Evolutionary conservation across 306 rosid species (phyloP), one percentile per base, ranked within the genome.

Genomic region (Gastrolobium villosum): DNA sequence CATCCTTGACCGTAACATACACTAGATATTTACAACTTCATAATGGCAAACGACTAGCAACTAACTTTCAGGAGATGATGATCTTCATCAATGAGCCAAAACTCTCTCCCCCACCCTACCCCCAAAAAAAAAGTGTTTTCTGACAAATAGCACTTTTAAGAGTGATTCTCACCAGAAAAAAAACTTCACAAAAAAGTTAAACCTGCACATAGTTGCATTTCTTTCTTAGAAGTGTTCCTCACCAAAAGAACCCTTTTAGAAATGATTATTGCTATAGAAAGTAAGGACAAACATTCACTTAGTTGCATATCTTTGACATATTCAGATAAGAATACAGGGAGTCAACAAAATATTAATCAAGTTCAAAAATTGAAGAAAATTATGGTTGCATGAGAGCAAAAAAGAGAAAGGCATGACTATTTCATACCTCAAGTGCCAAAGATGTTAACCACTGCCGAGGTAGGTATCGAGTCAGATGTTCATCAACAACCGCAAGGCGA

Each of bases 401-500:
- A 55, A 75, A 60, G 55, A 4, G n/a, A 8, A 35, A 41, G 64
- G 70, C 54, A 69, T 60, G 61, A 65, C 81, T 32, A 72, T 43
- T 72, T 70, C 75, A 77, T 86, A 93, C 99, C 97, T 90, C 84
- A 75, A 91, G 77, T 31, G 82, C 88, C 76, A 89, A 84, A 73
- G 98, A 88, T 65, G 94, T 93, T 84, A 93, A 74, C 99, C 99
- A 95, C 55, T 84, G 84, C 86, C 84, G 82, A 13, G 99, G 98
- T 39, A 95, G 92, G 75, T 92, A 88, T 31, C 90, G 93, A 57
- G 97, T 93, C 68, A 95, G 89, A 88, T 91, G 91, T 88, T 95
- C 98, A 77, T 95, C 99, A 70, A 95, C 99, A 86, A 95, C 75
- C 77, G 96, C 99, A 74, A 95, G 98, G 32, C 81, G 90, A 60